These are phyloP conservation scores for Aspergillus transmontanensis DNA, from an alignment of 2,329 filamentous ascomycete species.

Conservation along the genomic window DNA sequence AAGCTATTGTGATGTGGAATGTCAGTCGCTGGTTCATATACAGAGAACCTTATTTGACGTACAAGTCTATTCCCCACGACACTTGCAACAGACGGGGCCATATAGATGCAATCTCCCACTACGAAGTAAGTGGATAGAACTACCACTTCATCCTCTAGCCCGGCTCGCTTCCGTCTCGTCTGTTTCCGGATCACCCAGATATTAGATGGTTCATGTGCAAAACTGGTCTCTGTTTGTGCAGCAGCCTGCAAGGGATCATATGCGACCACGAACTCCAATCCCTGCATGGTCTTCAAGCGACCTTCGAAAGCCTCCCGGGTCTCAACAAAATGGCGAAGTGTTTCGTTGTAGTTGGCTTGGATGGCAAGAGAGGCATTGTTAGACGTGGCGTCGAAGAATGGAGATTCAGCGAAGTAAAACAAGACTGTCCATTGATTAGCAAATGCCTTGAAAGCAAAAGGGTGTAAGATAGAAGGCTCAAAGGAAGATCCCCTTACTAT, in stretches of 20 bases:
- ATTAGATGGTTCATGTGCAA: constrained; percentile 50
- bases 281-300: constrained; percentile 56
- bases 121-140: constrained; percentile 63
- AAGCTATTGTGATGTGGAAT: constrained; percentile 42
- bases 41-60: constrained; percentile 23
- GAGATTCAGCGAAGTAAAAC: constrained; percentile 64
- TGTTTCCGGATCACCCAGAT: constrained; percentile 66
- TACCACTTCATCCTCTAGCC: constrained; percentile 52
- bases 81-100: constrained; percentile 63
- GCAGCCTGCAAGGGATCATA: constrained; percentile 57
- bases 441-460: background rate
- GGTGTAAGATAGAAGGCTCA: background rate
- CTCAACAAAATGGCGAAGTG: constrained; percentile 53
- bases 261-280: constrained; percentile 62
- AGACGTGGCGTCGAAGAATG: constrained; percentile 64
- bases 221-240: constrained; percentile 42
- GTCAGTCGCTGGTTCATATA: background rate
- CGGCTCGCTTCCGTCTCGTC: constrained; percentile 48
- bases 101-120: constrained; percentile 62
- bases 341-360: constrained; percentile 54
- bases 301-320: constrained; percentile 61
- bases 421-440: constrained; percentile 47
- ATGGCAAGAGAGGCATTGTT: constrained; percentile 61
- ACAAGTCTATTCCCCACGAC: constrained; percentile 59
- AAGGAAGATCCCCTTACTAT: constrained; percentile 33